Conservation (phyloP, 306 rosid species). For the Quercus robur region DNA sequence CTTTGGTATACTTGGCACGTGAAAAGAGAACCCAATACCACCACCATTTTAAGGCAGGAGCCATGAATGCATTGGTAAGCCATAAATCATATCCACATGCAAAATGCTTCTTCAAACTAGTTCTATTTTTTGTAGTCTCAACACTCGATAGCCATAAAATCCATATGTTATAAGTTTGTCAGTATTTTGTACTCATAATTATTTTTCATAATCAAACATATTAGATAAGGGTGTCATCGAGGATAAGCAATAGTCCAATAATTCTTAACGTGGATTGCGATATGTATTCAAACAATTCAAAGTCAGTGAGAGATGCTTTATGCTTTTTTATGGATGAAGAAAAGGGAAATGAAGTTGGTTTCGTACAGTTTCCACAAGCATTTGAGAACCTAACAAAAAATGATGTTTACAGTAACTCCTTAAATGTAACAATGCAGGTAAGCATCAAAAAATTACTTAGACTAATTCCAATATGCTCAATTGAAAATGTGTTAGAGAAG, state of each 20-base stretch:
- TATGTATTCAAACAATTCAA: constrained; percentile 1
- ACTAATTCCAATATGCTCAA: neutral
- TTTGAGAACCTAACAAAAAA: neutral
- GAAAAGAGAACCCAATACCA: neutral
- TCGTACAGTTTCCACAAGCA: neutral
- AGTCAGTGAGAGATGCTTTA: neutral
- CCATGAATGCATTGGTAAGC: constrained; percentile 3
- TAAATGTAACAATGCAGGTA: neutral
- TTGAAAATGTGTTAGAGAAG: neutral
- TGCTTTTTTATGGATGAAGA: constrained; percentile 2
- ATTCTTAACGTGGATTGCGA: constrained; percentile 1
- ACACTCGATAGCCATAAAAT: neutral
- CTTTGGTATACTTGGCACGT: neutral
- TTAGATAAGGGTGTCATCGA: constrained; percentile 4
- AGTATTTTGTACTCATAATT: neutral
- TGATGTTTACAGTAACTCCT: neutral
- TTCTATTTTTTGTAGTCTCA: neutral
- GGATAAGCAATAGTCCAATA: neutral
- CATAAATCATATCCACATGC: neutral
- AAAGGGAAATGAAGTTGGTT: neutral
- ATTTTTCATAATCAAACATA: neutral
- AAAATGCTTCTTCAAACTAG: neutral
- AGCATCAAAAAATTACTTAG: neutral
- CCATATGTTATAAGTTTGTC: neutral
- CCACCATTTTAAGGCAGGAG: constrained; percentile 9